These are phyloP conservation scores for Heliosperma pusillum DNA, from an alignment of 148 eudicot species.

Conservation along the genomic window DNA sequence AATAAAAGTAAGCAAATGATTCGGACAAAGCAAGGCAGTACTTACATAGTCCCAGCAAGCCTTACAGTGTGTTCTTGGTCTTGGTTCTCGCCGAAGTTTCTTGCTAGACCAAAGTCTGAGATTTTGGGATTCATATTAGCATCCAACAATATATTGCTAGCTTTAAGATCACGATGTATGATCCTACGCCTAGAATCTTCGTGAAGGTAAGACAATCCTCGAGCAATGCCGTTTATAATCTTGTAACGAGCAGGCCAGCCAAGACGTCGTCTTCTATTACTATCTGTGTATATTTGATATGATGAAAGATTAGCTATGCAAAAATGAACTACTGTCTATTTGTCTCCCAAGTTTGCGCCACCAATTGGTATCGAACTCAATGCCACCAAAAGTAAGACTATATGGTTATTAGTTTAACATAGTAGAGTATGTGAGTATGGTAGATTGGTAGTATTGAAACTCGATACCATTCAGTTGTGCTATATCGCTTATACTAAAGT, in stretches of 20 bases:
- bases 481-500: too few species aligned
- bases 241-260: slow-evolving; percentile 17
- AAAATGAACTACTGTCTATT: neutral
- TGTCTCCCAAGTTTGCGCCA: neutral
- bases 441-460: too few species aligned
- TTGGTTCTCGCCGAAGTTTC: slow-evolving; percentile 22
- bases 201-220: slow-evolving; percentile 22
- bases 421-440: too few species aligned
- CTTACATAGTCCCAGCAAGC: slow-evolving; percentile 31
- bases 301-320: neutral
- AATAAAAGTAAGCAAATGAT: too few species aligned
- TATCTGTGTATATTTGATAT: neutral
- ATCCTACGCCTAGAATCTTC: slow-evolving; percentile 31
- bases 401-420: too few species aligned
- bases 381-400: too few species aligned
- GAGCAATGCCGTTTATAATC: slow-evolving; percentile 22
- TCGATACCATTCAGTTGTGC: too few species aligned
- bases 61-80: slow-evolving; percentile 20
- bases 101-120: slow-evolving; percentile 33
- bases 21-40: neutral
- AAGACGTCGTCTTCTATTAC: neutral
- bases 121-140: slow-evolving; percentile 34
- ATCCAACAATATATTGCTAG: slow-evolving; percentile 31
- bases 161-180: slow-evolving; percentile 32
- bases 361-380: neutral